These are phyloP conservation scores for Escallonia rubra DNA, from an alignment of 129 eudicot species.

Conservation along the genomic window DNA sequence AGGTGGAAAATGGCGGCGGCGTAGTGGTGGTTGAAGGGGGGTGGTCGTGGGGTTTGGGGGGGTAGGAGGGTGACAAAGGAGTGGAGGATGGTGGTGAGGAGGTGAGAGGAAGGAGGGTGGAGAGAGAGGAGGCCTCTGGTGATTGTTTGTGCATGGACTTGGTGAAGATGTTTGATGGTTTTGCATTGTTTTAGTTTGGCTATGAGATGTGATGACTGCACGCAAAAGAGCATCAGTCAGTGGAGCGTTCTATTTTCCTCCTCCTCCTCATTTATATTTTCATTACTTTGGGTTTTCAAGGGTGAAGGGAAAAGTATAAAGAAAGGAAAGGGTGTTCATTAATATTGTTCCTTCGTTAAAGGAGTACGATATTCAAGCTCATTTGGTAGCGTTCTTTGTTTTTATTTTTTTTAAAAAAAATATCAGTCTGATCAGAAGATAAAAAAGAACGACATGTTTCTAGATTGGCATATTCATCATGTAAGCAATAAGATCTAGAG, in stretches of 20 bases:
- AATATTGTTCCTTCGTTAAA: too few relatives aligned
- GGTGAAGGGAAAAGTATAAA: too few relatives aligned
- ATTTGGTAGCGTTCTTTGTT: too few relatives aligned
- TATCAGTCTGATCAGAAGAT: too few relatives aligned
- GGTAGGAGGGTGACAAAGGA: conserved; percentile 30
- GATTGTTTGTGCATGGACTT: conserved; percentile 56
- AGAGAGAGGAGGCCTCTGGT: conserved; percentile 55
- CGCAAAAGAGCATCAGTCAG: conserved; percentile 32
- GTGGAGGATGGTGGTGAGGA: conserved; percentile 50
- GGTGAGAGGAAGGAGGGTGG: conserved; percentile 31
- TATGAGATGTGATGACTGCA: conserved; percentile 34
- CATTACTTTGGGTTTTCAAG: too few relatives aligned
- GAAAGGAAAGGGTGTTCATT: too few relatives aligned
- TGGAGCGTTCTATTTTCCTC: neutral
- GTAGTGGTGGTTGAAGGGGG: conserved; percentile 18
- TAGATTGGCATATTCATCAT: too few relatives aligned
- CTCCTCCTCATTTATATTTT: neutral
- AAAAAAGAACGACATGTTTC: too few relatives aligned
- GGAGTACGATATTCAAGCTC: too few relatives aligned
- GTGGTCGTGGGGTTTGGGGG: neutral
- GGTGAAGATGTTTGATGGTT: conserved; percentile 35
- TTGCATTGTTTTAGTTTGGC: conserved; percentile 36
- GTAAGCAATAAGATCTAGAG: too few relatives aligned
- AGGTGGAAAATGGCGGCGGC: conserved; percentile 46
- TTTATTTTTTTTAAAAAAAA: too few relatives aligned